Percentiles rank a stretch among this genome's conserved stretches.
phyloP scores from a whole-genome alignment of 2,329 filamentous ascomycete species.

The Fusarium transvaalense region DNA sequence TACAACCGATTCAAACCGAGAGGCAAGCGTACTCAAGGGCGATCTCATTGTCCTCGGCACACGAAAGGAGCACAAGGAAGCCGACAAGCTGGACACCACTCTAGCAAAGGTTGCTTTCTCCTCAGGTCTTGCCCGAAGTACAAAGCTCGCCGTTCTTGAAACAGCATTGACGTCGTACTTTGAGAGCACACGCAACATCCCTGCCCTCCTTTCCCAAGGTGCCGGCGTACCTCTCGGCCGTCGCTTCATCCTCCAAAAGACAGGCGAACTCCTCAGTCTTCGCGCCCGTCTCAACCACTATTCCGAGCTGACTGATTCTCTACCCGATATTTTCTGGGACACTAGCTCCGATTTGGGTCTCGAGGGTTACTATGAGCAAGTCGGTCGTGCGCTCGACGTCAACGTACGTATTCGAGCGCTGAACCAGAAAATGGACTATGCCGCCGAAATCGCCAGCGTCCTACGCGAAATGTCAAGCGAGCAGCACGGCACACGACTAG shows the following conservation, averaged over 20 bases:
- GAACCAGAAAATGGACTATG: conserved; percentile 98
- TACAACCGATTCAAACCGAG: conserved; percentile 77
- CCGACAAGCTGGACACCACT: conserved; percentile 68
- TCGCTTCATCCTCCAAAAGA: conserved; percentile 89
- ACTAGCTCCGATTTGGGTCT: conserved; percentile 87
- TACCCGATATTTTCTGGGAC: conserved; percentile 98
- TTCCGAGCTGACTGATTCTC: conserved; percentile 92
- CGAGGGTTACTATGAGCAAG: conserved; percentile 95
- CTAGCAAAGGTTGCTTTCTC: conserved; percentile 97
- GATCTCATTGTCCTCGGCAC: conserved; percentile 93
- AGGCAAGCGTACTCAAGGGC: conserved; percentile 83
- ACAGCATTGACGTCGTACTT: conserved; percentile 86
- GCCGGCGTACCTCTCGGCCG: conserved; percentile 62
- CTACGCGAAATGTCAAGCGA: conserved; percentile 90
- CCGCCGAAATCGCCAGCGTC: conserved; percentile 92
- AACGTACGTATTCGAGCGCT: conserved; percentile 89
- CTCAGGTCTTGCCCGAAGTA: conserved; percentile 90
- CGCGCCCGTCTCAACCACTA: conserved; percentile 96
- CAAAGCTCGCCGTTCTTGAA: conserved; percentile 93
- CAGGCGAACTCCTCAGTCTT: conserved; percentile 88
- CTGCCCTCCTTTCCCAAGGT: conserved; percentile 79
- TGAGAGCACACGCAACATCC: conserved; percentile 85
- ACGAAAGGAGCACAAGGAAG: conserved; percentile 63
- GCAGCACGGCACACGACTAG: conserved; percentile 86
- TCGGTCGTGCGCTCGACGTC: conserved; percentile 90